Evolutionary conservation across 768 basidiomycete species (phyloP).

Genomic region (Serendipita sp.): DNA sequence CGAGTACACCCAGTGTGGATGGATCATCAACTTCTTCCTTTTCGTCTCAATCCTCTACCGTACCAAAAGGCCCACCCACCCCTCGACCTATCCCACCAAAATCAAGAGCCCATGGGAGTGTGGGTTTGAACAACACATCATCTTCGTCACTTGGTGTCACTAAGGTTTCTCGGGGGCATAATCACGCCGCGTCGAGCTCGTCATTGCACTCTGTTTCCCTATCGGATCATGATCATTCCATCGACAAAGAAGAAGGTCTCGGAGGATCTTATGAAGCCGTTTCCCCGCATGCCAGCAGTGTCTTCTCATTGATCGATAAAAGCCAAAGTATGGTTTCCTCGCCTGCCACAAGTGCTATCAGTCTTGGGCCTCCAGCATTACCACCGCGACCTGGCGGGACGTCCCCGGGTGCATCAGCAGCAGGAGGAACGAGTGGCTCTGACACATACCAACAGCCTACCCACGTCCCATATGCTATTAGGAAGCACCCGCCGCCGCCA

Average conservation of each 20-base stretch:
- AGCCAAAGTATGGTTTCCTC: conserved; percentile 36
- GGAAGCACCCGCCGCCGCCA: conserved; percentile 24
- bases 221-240: conserved; percentile 32
- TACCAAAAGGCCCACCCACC: background rate
- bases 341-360: conserved; percentile 15
- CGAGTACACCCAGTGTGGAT: background rate
- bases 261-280: conserved; percentile 61
- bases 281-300: conserved; percentile 36
- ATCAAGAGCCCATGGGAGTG: background rate
- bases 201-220: conserved; percentile 75
- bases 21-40: background rate
- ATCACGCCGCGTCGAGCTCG: conserved; percentile 54
- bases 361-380: background rate
- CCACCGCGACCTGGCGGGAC: conserved; percentile 11
- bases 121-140: background rate
- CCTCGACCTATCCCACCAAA: background rate
- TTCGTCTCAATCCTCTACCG: background rate
- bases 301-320: conserved; percentile 29
- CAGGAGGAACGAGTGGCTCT: conserved; percentile 9
- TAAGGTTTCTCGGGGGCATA: conserved; percentile 30
- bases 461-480: conserved; percentile 22
- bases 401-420: background rate
- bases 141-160: background rate
- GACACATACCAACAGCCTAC: conserved; percentile 17
- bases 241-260: conserved; percentile 37